Percentiles rank a stretch among this genome's conserved stretches.
phyloP scores from a whole-genome alignment of 176 grass and related monocot species.

The Musa troglodytarum region DNA sequence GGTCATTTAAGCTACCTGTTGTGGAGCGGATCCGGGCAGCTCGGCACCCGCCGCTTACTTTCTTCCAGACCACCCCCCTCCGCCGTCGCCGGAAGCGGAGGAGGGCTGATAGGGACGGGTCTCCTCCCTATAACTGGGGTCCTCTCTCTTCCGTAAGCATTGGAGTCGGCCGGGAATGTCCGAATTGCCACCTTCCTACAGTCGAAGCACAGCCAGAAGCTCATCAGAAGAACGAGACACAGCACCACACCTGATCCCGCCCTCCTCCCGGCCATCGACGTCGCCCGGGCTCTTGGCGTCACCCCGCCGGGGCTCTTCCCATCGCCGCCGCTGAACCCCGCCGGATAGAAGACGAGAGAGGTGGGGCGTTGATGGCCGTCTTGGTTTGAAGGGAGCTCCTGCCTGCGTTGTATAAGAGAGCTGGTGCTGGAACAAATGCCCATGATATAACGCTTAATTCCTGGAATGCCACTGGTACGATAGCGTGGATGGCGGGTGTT shows the following conservation, averaged over 20 bases:
- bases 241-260: background rate
- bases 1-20: conserved; percentile 2
- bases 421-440: background rate
- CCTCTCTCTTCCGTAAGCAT: background rate
- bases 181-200: background rate
- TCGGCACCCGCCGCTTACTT: conserved; percentile 14
- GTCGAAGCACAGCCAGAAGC: background rate
- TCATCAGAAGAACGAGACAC: background rate
- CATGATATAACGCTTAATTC: background rate
- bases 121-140: background rate
- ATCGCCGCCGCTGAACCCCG: background rate
- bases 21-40: conserved; percentile 15
- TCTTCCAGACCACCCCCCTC: background rate
- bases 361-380: background rate
- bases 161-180: background rate
- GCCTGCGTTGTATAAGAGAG: background rate
- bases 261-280: background rate
- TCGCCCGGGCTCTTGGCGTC: background rate
- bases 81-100: background rate
- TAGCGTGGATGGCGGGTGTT: background rate
- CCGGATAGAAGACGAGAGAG: background rate
- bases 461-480: background rate
- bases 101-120: background rate
- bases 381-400: background rate
- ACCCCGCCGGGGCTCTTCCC: background rate